Percentiles rank a stretch among this genome's conserved stretches.
phyloP scores from a whole-genome alignment of 768 basidiomycete genomes.

The Serpula lacrymans region DNA sequence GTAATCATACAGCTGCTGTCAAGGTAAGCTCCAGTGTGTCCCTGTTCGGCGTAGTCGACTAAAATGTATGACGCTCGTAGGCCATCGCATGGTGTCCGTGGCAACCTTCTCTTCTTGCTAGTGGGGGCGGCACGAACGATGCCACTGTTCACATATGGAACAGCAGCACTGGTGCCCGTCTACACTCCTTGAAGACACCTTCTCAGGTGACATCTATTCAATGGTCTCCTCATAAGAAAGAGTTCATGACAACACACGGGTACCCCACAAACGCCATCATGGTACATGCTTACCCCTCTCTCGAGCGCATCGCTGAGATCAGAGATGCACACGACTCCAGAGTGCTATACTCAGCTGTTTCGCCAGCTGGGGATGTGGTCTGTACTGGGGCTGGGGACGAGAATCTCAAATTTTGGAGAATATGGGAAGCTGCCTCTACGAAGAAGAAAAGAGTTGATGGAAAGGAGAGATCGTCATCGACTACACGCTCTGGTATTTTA shows the following conservation, averaged over 20 bases:
- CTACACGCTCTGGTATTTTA: constrained; percentile 29
- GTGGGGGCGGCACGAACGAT: constrained; percentile 94
- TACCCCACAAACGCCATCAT: constrained; percentile 86
- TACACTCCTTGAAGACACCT: constrained; percentile 82
- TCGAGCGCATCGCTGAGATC: constrained; percentile 77
- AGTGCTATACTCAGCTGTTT: constrained; percentile 79
- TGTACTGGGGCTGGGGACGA: constrained; percentile 93
- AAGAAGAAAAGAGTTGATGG: constrained; percentile 31
- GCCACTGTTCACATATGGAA: constrained; percentile 91
- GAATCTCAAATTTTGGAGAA: constrained; percentile 94
- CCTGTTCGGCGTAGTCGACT: not conserved
- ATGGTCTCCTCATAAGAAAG: constrained; percentile 85
- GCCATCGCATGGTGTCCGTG: constrained; percentile 98
- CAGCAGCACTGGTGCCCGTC: constrained; percentile 84
- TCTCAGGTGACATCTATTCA: constrained; percentile 91
- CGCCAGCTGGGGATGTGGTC: constrained; percentile 88
- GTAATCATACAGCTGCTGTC: constrained; percentile 87
- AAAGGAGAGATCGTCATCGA: constrained; percentile 30
- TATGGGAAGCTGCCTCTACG: constrained; percentile 61
- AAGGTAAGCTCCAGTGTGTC: constrained; percentile 44
- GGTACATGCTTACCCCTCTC: constrained; percentile 81
- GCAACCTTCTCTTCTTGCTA: constrained; percentile 87
- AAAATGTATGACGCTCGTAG: constrained; percentile 33
- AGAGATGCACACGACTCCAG: constrained; percentile 91
- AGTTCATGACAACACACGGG: constrained; percentile 90